phyloP scores from a whole-genome alignment of 2,329 filamentous ascomycete species.

The Stromatinia cepivora region DNA sequence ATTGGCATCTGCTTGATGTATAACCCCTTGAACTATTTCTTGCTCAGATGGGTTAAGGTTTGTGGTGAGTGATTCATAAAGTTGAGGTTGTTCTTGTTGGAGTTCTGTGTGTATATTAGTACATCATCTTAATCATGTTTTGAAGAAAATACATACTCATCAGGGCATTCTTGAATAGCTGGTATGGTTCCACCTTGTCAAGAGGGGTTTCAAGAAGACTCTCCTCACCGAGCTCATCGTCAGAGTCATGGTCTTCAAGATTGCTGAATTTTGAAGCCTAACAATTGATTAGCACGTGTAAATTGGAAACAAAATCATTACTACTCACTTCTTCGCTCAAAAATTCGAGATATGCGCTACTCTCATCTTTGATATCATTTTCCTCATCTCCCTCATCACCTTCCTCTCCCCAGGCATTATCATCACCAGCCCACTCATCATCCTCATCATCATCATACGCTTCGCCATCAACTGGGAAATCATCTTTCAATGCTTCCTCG shows the following conservation, averaged over 20 bases:
- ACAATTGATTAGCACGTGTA: conserved; percentile 22
- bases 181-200: conserved; percentile 93
- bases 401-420: conserved; percentile 76
- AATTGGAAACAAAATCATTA: neutral
- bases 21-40: conserved; percentile 73
- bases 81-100: conserved; percentile 86
- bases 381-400: conserved; percentile 57
- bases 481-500: conserved; percentile 87
- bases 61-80: conserved; percentile 78
- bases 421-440: conserved; percentile 72
- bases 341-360: conserved; percentile 92
- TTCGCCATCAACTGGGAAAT: conserved; percentile 68
- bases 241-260: conserved; percentile 67
- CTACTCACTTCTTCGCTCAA: conserved; percentile 77
- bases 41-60: conserved; percentile 81
- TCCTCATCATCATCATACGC: conserved; percentile 71
- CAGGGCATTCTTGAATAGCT: conserved; percentile 79
- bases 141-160: conserved; percentile 62
- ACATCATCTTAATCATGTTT: neutral
- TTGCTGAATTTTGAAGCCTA: conserved; percentile 82
- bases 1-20: conserved; percentile 46
- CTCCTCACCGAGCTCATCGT: conserved; percentile 90
- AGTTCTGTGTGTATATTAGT: conserved; percentile 57
- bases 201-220: conserved; percentile 91
- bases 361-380: conserved; percentile 79